Conservation (phyloP, 2,329 filamentous ascomycete species). For the Cordyceps javanica region DNA sequence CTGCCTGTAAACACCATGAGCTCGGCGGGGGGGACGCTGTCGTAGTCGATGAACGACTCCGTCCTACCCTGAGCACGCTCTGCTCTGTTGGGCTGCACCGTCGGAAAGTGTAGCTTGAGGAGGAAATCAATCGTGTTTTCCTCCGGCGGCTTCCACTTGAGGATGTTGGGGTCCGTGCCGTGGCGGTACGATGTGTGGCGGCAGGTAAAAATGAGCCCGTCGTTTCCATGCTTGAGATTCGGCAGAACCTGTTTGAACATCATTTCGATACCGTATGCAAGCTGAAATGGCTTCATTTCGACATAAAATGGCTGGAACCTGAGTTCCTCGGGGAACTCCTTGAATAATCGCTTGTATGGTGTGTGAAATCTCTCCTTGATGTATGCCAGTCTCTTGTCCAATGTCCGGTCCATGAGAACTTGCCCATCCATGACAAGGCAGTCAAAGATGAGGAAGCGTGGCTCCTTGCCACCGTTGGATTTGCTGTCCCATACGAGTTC, state of each 20-base stretch:
- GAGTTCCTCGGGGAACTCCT: slow-evolving; percentile 62
- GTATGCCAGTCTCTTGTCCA: slow-evolving; percentile 85
- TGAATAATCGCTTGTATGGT: slow-evolving; percentile 59
- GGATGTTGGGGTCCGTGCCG: slow-evolving; percentile 86
- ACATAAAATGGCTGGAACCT: slow-evolving; percentile 71
- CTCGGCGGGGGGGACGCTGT: slow-evolving; percentile 66
- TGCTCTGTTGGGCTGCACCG: slow-evolving; percentile 58
- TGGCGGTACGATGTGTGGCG: slow-evolving; percentile 77
- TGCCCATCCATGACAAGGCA: slow-evolving; percentile 76
- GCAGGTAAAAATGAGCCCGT: slow-evolving; percentile 97
- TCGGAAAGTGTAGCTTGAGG: slow-evolving; percentile 69
- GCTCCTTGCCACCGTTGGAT: slow-evolving; percentile 58
- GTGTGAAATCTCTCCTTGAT: slow-evolving; percentile 72
- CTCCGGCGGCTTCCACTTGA: slow-evolving; percentile 95
- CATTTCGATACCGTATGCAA: slow-evolving; percentile 81
- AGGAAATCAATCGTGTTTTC: slow-evolving; percentile 96
- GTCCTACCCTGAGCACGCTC: slow-evolving; percentile 62
- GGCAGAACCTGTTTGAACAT: slow-evolving; percentile 89
- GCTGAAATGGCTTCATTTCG: slow-evolving; percentile 83
- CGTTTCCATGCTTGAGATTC: slow-evolving; percentile 82
- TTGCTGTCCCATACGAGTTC: slow-evolving; percentile 86
- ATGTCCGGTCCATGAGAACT: slow-evolving; percentile 67
- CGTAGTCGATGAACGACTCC: slow-evolving; percentile 68
- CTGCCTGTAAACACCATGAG: slow-evolving; percentile 65
- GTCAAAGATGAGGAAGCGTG: slow-evolving; percentile 90